These are phyloP conservation scores for Plasmodium vivax DNA, from an alignment of 169 alveolate genomes.

Conservation along the genomic window DNA sequence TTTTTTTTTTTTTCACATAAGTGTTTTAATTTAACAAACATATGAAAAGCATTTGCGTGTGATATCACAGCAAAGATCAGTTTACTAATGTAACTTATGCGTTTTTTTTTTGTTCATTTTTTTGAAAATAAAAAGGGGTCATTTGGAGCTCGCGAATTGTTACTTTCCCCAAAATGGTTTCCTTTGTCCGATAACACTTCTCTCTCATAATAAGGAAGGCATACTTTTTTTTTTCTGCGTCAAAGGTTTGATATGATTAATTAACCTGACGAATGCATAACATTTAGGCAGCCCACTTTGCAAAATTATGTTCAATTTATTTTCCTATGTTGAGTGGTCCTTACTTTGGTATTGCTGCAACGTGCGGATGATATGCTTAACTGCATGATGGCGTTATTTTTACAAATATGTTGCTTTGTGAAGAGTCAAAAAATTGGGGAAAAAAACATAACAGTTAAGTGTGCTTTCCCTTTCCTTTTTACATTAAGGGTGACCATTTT, in stretches of 20 bases:
- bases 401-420: not conserved
- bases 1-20: too few species aligned
- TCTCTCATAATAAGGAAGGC: not conserved
- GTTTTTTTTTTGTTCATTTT: not conserved
- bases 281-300: not conserved
- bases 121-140: not conserved
- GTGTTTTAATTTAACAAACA: not conserved
- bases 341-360: not conserved
- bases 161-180: not conserved
- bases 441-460: not conserved
- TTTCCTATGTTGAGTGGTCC: not conserved
- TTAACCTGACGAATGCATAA: not conserved
- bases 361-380: not conserved
- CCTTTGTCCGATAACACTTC: not conserved
- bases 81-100: not conserved
- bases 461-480: not conserved
- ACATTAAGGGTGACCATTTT: not conserved
- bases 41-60: not conserved
- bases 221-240: not conserved
- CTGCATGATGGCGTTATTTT: not conserved
- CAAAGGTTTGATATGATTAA: not conserved
- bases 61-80: not conserved
- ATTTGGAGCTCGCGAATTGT: not conserved
- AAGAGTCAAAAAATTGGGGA: not conserved
- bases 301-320: not conserved